These are phyloP conservation scores for Tripidium arundinaceum DNA, from an alignment of 202 grass and related monocot genomes.

Conservation along the genomic window DNA sequence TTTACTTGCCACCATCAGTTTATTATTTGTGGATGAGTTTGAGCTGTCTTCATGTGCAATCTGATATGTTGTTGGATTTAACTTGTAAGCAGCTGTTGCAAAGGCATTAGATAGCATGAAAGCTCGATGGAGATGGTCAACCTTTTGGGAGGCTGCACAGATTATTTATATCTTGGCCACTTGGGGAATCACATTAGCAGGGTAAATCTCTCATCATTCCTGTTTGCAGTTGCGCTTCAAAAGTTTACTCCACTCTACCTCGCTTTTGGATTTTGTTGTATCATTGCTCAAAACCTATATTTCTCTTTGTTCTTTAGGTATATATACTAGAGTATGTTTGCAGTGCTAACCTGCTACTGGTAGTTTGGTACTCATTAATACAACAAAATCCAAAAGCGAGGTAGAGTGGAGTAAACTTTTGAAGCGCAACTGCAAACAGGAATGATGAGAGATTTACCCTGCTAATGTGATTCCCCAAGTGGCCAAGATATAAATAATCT, in stretches of 20 bases:
- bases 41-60: background rate
- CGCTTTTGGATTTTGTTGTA: background rate
- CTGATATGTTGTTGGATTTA: slow-evolving; percentile 1
- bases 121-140: slow-evolving; percentile 64
- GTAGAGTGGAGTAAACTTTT: background rate
- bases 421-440: background rate
- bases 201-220: slow-evolving; percentile 38
- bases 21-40: background rate
- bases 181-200: slow-evolving; percentile 83
- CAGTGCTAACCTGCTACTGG: no score
- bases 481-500: slow-evolving; percentile 74
- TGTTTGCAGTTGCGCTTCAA: background rate
- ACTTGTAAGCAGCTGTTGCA: slow-evolving; percentile 50
- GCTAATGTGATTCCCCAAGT: slow-evolving; percentile 86
- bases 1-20: background rate
- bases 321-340: no score
- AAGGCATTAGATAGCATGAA: slow-evolving; percentile 62
- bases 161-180: slow-evolving; percentile 75
- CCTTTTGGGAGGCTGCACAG: slow-evolving; percentile 93
- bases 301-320: no score
- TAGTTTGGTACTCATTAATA: no score
- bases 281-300: no score
- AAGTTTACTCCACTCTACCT: background rate
- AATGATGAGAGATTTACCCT: slow-evolving; percentile 46
- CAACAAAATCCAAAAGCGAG: background rate